These are phyloP conservation scores for Knoxdaviesia capensis DNA, from an alignment of 2,329 filamentous ascomycete species.

Conservation along the genomic window DNA sequence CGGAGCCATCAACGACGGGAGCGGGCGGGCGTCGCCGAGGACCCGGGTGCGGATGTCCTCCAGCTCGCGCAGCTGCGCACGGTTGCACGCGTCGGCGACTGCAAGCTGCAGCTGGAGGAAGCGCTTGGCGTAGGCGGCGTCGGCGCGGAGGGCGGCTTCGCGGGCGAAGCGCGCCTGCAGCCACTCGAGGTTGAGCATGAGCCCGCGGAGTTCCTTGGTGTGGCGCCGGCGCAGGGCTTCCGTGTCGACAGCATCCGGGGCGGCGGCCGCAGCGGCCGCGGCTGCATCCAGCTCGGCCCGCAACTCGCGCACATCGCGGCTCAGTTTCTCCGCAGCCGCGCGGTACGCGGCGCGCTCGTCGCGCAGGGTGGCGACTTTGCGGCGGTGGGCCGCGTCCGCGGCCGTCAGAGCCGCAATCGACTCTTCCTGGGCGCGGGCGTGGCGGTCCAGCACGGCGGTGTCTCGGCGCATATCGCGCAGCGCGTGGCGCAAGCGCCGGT, in stretches of 20 bases:
- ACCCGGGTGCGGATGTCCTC: constrained; percentile 45
- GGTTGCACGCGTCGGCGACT: constrained; percentile 80
- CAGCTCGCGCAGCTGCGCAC: constrained; percentile 72
- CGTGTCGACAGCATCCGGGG: constrained; percentile 10
- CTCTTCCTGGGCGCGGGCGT: constrained; percentile 48
- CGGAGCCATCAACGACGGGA: too few relatives aligned
- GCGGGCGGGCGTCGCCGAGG: constrained; percentile 11
- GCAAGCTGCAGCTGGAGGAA: constrained; percentile 64
- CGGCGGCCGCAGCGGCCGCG: constrained; percentile 10
- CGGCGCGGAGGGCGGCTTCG: constrained; percentile 60
- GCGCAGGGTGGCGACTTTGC: constrained; percentile 49
- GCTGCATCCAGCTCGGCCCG: constrained; percentile 6
- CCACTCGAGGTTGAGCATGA: constrained; percentile 81
- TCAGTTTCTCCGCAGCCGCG: constrained; percentile 31
- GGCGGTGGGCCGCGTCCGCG: constrained; percentile 38
- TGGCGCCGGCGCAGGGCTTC: constrained; percentile 27
- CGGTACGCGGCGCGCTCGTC: constrained; percentile 41
- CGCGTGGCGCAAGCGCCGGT: constrained; percentile 35
- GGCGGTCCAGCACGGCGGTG: constrained; percentile 49
- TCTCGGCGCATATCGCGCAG: too few relatives aligned
- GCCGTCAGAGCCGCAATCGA: constrained; percentile 35
- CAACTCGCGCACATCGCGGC: constrained; percentile 22
- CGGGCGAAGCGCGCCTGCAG: constrained; percentile 63
- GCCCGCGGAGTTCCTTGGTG: constrained; percentile 56
- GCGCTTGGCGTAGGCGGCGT: constrained; percentile 71